phyloP scores from a whole-genome alignment of 2,329 filamentous ascomycete genomes.

The Didymella arachidicola region DNA sequence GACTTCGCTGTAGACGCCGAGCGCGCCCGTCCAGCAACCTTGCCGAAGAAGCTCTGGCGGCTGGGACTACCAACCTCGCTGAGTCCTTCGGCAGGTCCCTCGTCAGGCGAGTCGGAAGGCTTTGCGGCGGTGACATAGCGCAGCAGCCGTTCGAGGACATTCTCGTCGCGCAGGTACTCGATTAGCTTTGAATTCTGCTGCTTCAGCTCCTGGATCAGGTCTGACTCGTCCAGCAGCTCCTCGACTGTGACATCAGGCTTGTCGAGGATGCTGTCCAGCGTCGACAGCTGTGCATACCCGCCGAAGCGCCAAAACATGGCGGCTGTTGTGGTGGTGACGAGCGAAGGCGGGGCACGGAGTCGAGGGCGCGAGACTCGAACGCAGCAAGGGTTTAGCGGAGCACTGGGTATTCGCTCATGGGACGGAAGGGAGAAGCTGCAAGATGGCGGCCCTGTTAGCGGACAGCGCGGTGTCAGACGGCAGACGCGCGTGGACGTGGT shows the following conservation, averaged over 20 bases:
- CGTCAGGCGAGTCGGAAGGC: slow-evolving; percentile 51
- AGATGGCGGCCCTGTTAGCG: slow-evolving; percentile 19
- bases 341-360: slow-evolving; percentile 40
- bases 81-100: slow-evolving; percentile 56
- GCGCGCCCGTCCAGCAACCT: slow-evolving; percentile 52
- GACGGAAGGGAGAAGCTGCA: slow-evolving; percentile 19
- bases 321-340: slow-evolving; percentile 30
- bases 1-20: slow-evolving; percentile 55
- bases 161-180: slow-evolving; percentile 90
- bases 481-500: slow-evolving; percentile 19
- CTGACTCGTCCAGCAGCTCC: slow-evolving; percentile 93
- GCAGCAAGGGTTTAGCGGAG: slow-evolving; percentile 28
- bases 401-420: slow-evolving; percentile 23
- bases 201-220: slow-evolving; percentile 96
- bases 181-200: slow-evolving; percentile 98
- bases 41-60: slow-evolving; percentile 56
- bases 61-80: slow-evolving; percentile 46
- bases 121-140: slow-evolving; percentile 89
- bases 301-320: slow-evolving; percentile 99
- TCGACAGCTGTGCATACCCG: slow-evolving; percentile 96
- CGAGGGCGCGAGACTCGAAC: slow-evolving; percentile 37
- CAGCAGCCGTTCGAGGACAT: slow-evolving; percentile 82
- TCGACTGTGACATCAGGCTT: slow-evolving; percentile 94
- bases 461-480: slow-evolving; percentile 16
- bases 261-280: slow-evolving; percentile 95